phyloP scores from a whole-genome alignment of 305 asterid genomes.

The Fraxinus nigra region DNA sequence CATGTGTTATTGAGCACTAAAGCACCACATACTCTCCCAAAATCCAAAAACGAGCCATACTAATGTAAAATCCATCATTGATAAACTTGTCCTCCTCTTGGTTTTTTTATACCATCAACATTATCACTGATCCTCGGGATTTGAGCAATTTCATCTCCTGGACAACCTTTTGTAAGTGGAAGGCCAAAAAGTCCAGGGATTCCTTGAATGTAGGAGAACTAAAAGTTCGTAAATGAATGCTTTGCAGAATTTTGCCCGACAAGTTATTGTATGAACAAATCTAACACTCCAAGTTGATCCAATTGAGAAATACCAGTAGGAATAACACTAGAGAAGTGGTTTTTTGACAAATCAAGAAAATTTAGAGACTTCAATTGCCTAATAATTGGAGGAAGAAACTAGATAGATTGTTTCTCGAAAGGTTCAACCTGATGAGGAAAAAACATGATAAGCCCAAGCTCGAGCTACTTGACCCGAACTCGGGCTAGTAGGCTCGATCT shows the following conservation, averaged over 20 bases:
- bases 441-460: too few relatives aligned
- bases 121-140: neutral
- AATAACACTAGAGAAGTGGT: slow-evolving; percentile 26
- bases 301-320: slow-evolving; percentile 20
- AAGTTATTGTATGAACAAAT: slow-evolving; percentile 31
- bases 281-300: slow-evolving; percentile 13
- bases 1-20: neutral
- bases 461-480: too few relatives aligned
- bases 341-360: slow-evolving; percentile 20
- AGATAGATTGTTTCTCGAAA: slow-evolving; percentile 29
- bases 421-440: slow-evolving; percentile 30
- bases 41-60: slow-evolving; percentile 25
- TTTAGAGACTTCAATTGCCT: neutral
- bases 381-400: slow-evolving; percentile 24
- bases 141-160: slow-evolving; percentile 7
- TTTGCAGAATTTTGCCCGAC: slow-evolving; percentile 28
- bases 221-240: slow-evolving; percentile 20
- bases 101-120: neutral
- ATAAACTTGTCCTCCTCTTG: neutral
- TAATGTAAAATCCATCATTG: slow-evolving; percentile 18
- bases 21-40: slow-evolving; percentile 20
- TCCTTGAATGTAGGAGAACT: slow-evolving; percentile 6
- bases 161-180: slow-evolving; percentile 26
- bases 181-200: slow-evolving; percentile 26
- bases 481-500: too few relatives aligned